Evolutionary conservation across 2,329 filamentous ascomycete species (phyloP).

Genomic region (Diplodia corticola): DNA sequence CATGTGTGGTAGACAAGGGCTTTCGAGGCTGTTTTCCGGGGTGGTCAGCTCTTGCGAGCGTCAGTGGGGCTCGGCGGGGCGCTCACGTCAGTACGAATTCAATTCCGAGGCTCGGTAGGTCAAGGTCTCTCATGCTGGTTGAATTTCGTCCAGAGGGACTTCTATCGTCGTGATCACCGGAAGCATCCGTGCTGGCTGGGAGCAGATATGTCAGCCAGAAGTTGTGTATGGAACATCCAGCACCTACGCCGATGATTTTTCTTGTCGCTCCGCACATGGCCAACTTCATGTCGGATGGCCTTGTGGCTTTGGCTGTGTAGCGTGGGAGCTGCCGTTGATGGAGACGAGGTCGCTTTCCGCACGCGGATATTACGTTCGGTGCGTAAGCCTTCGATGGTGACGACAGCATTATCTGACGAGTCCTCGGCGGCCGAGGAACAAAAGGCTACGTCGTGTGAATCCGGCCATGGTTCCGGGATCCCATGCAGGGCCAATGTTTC

Average conservation of each 20-base stretch:
- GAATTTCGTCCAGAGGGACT: neutral
- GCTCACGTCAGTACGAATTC: neutral
- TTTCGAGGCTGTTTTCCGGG: neutral
- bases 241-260: neutral
- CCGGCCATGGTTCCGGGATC: neutral
- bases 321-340: neutral
- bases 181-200: neutral
- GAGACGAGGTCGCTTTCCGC: neutral
- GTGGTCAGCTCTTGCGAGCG: neutral
- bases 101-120: neutral
- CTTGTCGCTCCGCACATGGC: neutral
- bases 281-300: neutral
- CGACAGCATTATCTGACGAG: neutral
- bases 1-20: neutral
- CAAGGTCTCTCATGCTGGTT: neutral
- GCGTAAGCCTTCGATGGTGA: neutral
- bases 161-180: neutral
- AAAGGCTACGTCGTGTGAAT: neutral
- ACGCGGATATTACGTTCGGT: neutral
- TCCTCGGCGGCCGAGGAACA: neutral
- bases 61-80: too few species aligned
- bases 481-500: slow-evolving; percentile 27
- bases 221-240: neutral
- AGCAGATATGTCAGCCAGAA: neutral
- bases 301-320: neutral